Evolutionary conservation across 129 eudicot species (phyloP).

Genomic region (Flaveria sonorensis): DNA sequence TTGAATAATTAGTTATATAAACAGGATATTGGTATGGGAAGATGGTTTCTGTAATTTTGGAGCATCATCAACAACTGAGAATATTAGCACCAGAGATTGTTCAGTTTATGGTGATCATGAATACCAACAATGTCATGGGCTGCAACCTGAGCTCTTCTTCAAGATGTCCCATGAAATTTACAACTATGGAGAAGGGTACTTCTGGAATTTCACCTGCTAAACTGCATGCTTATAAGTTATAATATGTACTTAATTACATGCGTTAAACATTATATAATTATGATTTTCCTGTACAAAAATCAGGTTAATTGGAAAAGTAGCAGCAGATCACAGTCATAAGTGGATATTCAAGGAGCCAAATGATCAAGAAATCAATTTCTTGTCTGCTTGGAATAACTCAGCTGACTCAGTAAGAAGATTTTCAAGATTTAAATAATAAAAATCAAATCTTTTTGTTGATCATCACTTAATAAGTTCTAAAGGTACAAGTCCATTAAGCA

Average conservation of each 20-base stretch:
- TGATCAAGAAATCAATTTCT: conserved; percentile 94
- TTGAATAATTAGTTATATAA: neutral
- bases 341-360: conserved; percentile 92
- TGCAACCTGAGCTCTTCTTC: conserved; percentile 97
- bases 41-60: conserved; percentile 97
- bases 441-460: neutral
- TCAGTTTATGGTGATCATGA: conserved; percentile 46
- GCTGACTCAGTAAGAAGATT: conserved; percentile 71
- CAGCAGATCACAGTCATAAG: conserved; percentile 97
- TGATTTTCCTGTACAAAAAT: neutral
- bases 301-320: conserved; percentile 97
- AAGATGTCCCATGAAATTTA: conserved; percentile 99
- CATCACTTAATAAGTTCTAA: neutral
- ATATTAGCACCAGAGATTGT: conserved; percentile 45
- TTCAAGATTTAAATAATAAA: conserved; percentile 1
- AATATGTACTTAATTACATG: neutral
- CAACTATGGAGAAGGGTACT: conserved; percentile 98
- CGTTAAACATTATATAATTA: neutral
- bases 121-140: conserved; percentile 69
- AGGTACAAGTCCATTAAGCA: neutral
- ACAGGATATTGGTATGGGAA: conserved; percentile 99
- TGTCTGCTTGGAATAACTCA: conserved; percentile 96
- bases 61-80: conserved; percentile 69
- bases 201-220: neutral
- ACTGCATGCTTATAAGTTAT: neutral